Base-by-base conservation (phyloP, 2,329 filamentous ascomycete species). In the Calonectria fujianensis region DNA sequence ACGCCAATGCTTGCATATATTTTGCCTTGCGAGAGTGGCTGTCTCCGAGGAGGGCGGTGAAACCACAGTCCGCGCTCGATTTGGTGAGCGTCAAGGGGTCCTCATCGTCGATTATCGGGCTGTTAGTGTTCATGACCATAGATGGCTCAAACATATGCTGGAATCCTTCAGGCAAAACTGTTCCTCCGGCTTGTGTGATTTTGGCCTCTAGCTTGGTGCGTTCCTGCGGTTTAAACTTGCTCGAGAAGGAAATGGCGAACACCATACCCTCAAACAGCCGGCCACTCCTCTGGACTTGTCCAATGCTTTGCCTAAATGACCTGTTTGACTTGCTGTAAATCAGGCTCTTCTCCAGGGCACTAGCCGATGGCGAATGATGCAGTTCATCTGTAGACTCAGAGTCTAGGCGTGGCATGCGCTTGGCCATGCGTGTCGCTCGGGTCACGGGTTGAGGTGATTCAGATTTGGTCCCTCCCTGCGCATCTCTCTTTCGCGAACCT, bases 1-100 rank as follows among this genome's bases (percentile, higher is more conserved):
- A 90, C 0, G 97, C 96, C 2, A 99, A 90, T 0, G 97, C 97
- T 85, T 98, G 96, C 89, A 98, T 94, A 84, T 97, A 98, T 83
- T 98, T 99, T 65, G 93, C 91, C 76, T 95, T 96, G 61, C 96
- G 92, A 9, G 94, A 97, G 83, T 98, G 94, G 6, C 92, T 91
- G 81, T 98, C 95, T 0, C 96, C 94, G 74, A 99, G 94, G 18
- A 98, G 87, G 5, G 95, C 96, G 0, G 94, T 92, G 82, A 99
- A 98, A 0, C 95, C 93, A 1, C 93, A 87, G 2, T 89, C 85
- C 45, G 86, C 81, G 29, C 90, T 90, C 29, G 87, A 83, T 14
- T 87, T 77, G 2, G 87, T 91, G 0, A 97, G 88, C 1, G 84
- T 86, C 24, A 97, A 68, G 18, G 69, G 76, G 31, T 77, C 82